A percentile compares a stretch with the other conserved stretches of the same genome.
phyloP scores from a whole-genome alignment of 2,329 filamentous ascomycete species.

The Epichloe typhina region DNA sequence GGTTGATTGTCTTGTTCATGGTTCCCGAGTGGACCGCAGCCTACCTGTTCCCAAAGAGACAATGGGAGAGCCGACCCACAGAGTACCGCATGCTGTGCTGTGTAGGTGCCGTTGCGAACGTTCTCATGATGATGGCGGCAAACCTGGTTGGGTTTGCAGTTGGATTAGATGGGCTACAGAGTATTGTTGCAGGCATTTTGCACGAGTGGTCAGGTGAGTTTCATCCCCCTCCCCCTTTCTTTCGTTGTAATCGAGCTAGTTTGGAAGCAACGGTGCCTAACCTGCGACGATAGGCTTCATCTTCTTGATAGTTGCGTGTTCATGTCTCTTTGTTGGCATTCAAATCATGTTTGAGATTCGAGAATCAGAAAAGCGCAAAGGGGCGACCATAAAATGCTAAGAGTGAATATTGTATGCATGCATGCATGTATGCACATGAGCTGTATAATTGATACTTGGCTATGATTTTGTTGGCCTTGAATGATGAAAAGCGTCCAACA shows the following conservation, averaged over 20 bases:
- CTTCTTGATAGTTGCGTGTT: conserved; percentile 61
- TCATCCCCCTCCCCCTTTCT: neutral
- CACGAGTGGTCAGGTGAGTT: conserved; percentile 54
- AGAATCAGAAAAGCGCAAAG: conserved; percentile 69
- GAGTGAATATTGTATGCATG: too few relatives aligned
- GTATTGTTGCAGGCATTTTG: conserved; percentile 61
- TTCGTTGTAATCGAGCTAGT: neutral
- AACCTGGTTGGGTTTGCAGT: conserved; percentile 94
- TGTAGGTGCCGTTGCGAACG: conserved; percentile 66
- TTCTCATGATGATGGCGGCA: conserved; percentile 90
- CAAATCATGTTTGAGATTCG: conserved; percentile 96
- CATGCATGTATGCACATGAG: neutral
- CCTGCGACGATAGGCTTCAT: conserved; percentile 39
- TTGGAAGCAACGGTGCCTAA: conserved; percentile 9
- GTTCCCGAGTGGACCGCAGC: conserved; percentile 69
- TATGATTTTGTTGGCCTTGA: neutral
- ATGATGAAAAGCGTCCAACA: too few relatives aligned
- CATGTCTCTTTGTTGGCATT: conserved; percentile 67
- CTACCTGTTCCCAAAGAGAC: conserved; percentile 56
- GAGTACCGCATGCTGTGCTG: conserved; percentile 70
- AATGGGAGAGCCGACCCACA: conserved; percentile 57
- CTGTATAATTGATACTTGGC: too few relatives aligned
- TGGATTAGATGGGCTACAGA: conserved; percentile 74
- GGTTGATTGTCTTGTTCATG: conserved; percentile 90
- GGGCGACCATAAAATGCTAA: conserved; percentile 66